A percentile compares a stretch with the other conserved stretches of the same genome.
Conservation (phyloP, 805 yeast species). For the Candida germanica region DNA sequence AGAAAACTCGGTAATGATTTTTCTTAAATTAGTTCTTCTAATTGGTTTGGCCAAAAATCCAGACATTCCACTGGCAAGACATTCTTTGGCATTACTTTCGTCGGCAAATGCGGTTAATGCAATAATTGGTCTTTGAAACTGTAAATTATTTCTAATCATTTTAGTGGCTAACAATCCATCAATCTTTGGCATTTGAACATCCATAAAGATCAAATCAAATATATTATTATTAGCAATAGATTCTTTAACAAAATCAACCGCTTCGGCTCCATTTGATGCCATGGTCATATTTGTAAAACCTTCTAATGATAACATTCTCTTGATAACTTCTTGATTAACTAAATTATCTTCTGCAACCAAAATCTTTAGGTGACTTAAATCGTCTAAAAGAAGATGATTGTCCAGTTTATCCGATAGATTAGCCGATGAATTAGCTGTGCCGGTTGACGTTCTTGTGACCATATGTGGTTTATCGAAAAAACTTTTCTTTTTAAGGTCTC, state of each 20-base stretch:
- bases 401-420: constrained; percentile 9
- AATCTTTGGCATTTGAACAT: constrained; percentile 93
- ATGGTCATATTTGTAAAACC: constrained; percentile 68
- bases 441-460: constrained; percentile 47
- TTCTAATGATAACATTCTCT: constrained; percentile 81
- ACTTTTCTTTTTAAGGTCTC: not conserved
- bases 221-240: constrained; percentile 37
- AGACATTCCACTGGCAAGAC: constrained; percentile 87
- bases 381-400: constrained; percentile 6
- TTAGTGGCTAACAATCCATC: constrained; percentile 87
- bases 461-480: constrained; percentile 42
- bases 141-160: constrained; percentile 60
- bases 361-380: constrained; percentile 42
- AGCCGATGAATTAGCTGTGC: constrained; percentile 43
- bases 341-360: constrained; percentile 91
- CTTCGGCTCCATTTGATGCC: constrained; percentile 91
- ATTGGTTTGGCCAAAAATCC: constrained; percentile 90
- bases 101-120: constrained; percentile 97
- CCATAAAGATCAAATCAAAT: constrained; percentile 87
- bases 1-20: constrained; percentile 50
- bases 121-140: constrained; percentile 72
- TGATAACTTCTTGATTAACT: constrained; percentile 93
- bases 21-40: constrained; percentile 62
- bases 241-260: constrained; percentile 62
- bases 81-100: constrained; percentile 80